A percentile compares a stretch with the other conserved stretches of the same genome.
Conservation (phyloP, 2,329 filamentous ascomycete species). For the Drechslera avenae region DNA sequence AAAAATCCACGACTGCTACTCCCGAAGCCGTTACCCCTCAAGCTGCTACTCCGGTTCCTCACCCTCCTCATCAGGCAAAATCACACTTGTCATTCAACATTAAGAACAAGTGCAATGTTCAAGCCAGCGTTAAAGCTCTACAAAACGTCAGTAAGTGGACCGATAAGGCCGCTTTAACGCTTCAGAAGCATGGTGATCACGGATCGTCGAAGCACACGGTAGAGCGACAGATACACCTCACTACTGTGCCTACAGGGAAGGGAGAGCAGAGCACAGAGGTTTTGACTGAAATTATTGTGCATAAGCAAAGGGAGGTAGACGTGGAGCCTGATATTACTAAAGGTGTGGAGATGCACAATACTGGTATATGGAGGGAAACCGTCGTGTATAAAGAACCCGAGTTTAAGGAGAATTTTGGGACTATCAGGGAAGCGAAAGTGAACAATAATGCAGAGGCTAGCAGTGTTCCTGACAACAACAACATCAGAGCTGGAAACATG, state of each 20-base stretch:
- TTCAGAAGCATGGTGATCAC: slow-evolving; percentile 5
- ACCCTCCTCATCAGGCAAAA: background rate
- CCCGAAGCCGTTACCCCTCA: background rate
- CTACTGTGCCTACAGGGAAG: too few species aligned
- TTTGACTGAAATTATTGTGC: background rate
- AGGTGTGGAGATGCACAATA: background rate
- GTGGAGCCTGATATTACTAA: background rate
- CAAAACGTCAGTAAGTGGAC: slow-evolving; percentile 7
- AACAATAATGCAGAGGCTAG: background rate
- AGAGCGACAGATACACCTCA: background rate
- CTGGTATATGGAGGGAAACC: background rate
- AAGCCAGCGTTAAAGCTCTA: background rate
- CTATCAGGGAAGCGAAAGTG: background rate
- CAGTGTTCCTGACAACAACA: too few species aligned
- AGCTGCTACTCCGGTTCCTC: too few species aligned
- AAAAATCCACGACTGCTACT: background rate
- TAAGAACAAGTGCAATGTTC: slow-evolving; percentile 3
- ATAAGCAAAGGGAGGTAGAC: background rate
- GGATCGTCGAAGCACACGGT: background rate
- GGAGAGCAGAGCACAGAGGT: background rate
- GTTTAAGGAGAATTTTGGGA: background rate
- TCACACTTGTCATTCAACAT: background rate
- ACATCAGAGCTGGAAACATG: too few species aligned
- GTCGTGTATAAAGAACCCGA: background rate
- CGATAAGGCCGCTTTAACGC: slow-evolving; percentile 8